Percentiles rank a stretch among this genome's conserved stretches.
These are phyloP conservation scores for Verticillium albo-atrum DNA, from an alignment of 2,329 filamentous ascomycete genomes.

Conservation along the genomic window DNA sequence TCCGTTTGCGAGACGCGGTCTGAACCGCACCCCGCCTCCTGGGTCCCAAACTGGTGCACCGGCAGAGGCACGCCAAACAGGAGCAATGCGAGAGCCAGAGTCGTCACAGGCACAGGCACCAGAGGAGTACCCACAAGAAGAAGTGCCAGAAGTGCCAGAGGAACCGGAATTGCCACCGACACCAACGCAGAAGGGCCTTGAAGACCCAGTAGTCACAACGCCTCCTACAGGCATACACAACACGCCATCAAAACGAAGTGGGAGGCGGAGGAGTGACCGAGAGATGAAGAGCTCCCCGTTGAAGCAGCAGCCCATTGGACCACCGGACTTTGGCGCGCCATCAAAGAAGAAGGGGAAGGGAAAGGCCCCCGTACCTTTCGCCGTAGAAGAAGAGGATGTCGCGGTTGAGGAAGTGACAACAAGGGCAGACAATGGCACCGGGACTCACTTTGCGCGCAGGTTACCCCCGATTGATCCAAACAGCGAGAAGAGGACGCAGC, in stretches of 20 bases:
- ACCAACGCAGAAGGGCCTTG: slow-evolving; percentile 40
- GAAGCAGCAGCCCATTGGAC: slow-evolving; percentile 35
- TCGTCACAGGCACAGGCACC: neutral
- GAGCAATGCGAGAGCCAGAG: neutral
- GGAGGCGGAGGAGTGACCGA: slow-evolving; percentile 32
- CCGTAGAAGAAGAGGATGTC: slow-evolving; percentile 1
- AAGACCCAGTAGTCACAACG: slow-evolving; percentile 49
- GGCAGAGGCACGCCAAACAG: neutral
- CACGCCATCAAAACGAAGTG: slow-evolving; percentile 45
- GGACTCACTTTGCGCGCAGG: slow-evolving; percentile 34
- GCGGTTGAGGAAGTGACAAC: neutral
- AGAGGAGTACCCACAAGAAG: neutral
- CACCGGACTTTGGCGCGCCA: slow-evolving; percentile 11
- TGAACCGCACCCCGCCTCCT: slow-evolving; percentile 29
- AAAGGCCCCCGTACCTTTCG: slow-evolving; percentile 4
- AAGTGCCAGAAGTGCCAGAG: slow-evolving; percentile 1
- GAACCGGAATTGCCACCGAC: slow-evolving; percentile 64
- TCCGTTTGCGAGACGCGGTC: slow-evolving; percentile 31
- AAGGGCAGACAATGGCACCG: neutral
- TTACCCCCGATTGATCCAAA: slow-evolving; percentile 36
- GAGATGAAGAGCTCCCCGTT: slow-evolving; percentile 44
- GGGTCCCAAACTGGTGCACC: neutral
- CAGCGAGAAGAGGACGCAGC: slow-evolving; percentile 44
- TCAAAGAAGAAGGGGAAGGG: slow-evolving; percentile 12
- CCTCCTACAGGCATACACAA: slow-evolving; percentile 57